Evolutionary conservation across 2,329 filamentous ascomycete species (phyloP).

Genomic region (Fusarium irregulare): DNA sequence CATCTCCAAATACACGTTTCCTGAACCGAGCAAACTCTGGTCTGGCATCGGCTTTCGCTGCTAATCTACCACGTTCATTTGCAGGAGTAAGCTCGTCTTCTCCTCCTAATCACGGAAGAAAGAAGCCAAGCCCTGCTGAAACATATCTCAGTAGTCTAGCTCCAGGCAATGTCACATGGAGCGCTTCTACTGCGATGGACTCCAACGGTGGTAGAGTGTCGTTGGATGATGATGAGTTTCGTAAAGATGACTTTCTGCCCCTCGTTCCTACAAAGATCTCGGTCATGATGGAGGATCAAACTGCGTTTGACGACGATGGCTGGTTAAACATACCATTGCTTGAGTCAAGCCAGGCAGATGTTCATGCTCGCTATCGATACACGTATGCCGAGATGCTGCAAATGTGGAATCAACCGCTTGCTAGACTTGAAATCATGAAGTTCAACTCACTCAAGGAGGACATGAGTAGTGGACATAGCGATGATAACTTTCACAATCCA

Average conservation of each 20-base stretch:
- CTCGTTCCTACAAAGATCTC: constrained; percentile 64
- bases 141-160: constrained; percentile 67
- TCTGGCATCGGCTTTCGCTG: constrained; percentile 66
- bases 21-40: constrained; percentile 66
- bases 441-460: constrained; percentile 72
- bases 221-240: constrained; percentile 65
- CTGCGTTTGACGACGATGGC: constrained; percentile 75
- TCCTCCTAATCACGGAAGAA: constrained; percentile 58
- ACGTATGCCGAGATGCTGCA: constrained; percentile 76
- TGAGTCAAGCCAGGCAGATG: constrained; percentile 59
- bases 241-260: constrained; percentile 58
- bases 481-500: constrained; percentile 52
- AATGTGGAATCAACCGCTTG: constrained; percentile 72
- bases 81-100: constrained; percentile 56
- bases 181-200: constrained; percentile 59
- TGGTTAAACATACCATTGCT: constrained; percentile 71
- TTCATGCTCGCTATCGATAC: constrained; percentile 71
- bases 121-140: constrained; percentile 72
- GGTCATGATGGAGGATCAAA: constrained; percentile 69
- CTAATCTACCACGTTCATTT: constrained; percentile 64
- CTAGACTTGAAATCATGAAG: constrained; percentile 74
- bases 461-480: constrained; percentile 43
- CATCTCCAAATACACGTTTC: constrained; percentile 67
- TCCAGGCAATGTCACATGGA: constrained; percentile 63
- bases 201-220: constrained; percentile 62